Base-by-base conservation (phyloP, 768 basidiomycete genomes). In the Boletus patriciae region DNA sequence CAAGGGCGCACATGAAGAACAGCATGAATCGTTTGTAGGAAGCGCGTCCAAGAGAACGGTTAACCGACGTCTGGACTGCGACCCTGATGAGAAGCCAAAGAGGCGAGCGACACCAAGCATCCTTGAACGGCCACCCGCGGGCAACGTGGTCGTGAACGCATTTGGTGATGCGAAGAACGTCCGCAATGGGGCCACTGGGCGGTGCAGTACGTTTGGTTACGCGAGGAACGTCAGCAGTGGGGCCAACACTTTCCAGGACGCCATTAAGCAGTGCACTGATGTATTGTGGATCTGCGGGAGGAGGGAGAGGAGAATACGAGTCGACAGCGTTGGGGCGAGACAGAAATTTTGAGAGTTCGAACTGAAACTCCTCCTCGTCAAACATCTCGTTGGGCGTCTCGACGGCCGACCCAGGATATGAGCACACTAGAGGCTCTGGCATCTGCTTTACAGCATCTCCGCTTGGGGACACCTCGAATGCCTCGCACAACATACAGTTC, bases 371-470 rank as follows among this genome's bases (percentile, higher is more conserved):
- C 15, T 41, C n/a, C 6, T 66, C 48, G 29, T 62, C 27, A 8
- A 67, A 50, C 3, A 57, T 55, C 4, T 48, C 45, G 16, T 46
- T 34, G 4, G 62, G 54, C 3, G 63, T 43, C 9, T 50, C 50
- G 9, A 67, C 48, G 2, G 58, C 61, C 8, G 58, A 62, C 3
- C 53, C 52, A 45, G 71, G 70, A 57, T 67, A 70, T 2, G 57
- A 57, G 21, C 74, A 71, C 13, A 73, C n/a, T 7, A 82, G 66
- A 11, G 13, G 45, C n/a, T 18, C 34, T 1, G 3, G 8, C 0
- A 55, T 77, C 76, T 19, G 76, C 76, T 31, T 58, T 48, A 80
- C 68, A 2, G 54, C 59, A 9, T 54, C 57, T 16, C 64, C 57
- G 9, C 59, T 47, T 1, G 77, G 71, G 4, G 76, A 74, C 25